phyloP scores from a whole-genome alignment of 2,329 filamentous ascomycete genomes.

The Arthroderma sp. region DNA sequence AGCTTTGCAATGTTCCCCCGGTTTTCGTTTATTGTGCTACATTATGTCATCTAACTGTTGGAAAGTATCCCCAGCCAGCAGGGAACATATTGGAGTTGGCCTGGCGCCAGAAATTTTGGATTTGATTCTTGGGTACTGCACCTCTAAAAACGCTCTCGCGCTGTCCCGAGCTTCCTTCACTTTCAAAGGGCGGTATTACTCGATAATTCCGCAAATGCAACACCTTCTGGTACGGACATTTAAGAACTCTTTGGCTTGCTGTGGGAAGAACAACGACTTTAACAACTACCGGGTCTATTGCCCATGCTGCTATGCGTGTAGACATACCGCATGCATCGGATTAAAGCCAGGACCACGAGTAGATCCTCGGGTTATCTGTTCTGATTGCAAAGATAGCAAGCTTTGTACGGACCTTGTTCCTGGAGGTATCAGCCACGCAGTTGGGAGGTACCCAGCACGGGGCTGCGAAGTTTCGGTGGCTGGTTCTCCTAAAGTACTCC shows the following conservation, averaged over 20 bases:
- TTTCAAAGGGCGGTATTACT: constrained; percentile 13
- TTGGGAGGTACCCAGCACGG: constrained; percentile 7
- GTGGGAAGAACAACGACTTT: constrained; percentile 12
- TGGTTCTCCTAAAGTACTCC: constrained; percentile 8
- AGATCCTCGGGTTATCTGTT: constrained; percentile 11
- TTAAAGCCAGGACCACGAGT: background rate
- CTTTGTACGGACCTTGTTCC: constrained; percentile 8
- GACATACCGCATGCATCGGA: constrained; percentile 4
- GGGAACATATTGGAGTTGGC: constrained; percentile 10
- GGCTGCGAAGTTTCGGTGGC: constrained; percentile 9
- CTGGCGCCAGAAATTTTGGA: constrained; percentile 7
- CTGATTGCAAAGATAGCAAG: constrained; percentile 11
- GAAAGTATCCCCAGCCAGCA: constrained; percentile 9
- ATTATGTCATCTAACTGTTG: constrained; percentile 15
- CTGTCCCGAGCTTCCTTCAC: constrained; percentile 15
- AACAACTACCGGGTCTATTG: constrained; percentile 4
- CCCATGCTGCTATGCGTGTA: constrained; percentile 3
- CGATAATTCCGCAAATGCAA: constrained; percentile 13
- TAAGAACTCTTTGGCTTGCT: constrained; percentile 14
- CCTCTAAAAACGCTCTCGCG: constrained; percentile 12
- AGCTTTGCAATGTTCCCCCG: constrained; percentile 15
- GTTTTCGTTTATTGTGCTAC: constrained; percentile 14
- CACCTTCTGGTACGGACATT: constrained; percentile 9
- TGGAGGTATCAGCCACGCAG: constrained; percentile 11
- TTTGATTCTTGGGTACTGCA: constrained; percentile 10